These are phyloP conservation scores for Cystoisospora suis DNA, from an alignment of 169 alveolate species.

Conservation along the genomic window DNA sequence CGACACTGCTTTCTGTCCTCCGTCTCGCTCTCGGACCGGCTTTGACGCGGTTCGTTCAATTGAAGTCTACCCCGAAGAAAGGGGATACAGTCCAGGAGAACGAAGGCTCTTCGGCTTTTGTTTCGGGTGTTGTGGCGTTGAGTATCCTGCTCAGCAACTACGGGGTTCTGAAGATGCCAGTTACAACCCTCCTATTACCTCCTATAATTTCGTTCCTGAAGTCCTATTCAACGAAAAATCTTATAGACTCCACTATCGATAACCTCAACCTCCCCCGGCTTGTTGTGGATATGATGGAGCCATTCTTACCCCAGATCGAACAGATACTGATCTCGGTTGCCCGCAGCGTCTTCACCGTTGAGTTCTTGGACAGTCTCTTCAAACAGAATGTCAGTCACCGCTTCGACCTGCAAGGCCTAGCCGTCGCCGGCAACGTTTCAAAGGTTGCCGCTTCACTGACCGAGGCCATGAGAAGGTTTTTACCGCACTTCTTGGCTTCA, in stretches of 20 bases:
- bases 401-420: neutral
- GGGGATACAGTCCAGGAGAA: neutral
- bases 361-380: neutral
- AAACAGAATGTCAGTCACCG: neutral
- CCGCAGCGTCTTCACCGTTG: slow-evolving; percentile 1
- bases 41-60: neutral
- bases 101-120: neutral
- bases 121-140: neutral
- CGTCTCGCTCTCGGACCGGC: slow-evolving; percentile 6
- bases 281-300: neutral
- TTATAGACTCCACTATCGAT: neutral
- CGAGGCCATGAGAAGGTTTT: neutral
- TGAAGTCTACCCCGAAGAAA: neutral
- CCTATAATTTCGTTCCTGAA: neutral
- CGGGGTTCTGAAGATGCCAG: neutral
- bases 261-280: neutral
- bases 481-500: neutral
- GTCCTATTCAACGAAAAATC: neutral
- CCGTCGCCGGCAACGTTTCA: neutral
- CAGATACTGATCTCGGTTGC: neutral
- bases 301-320: slow-evolving; percentile 1
- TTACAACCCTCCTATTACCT: neutral
- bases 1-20: neutral
- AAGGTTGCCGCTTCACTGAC: neutral
- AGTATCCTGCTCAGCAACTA: neutral